Conservation (phyloP, 1,139 yeast genomes). For the Scheffersomyces segobiensis region DNA sequence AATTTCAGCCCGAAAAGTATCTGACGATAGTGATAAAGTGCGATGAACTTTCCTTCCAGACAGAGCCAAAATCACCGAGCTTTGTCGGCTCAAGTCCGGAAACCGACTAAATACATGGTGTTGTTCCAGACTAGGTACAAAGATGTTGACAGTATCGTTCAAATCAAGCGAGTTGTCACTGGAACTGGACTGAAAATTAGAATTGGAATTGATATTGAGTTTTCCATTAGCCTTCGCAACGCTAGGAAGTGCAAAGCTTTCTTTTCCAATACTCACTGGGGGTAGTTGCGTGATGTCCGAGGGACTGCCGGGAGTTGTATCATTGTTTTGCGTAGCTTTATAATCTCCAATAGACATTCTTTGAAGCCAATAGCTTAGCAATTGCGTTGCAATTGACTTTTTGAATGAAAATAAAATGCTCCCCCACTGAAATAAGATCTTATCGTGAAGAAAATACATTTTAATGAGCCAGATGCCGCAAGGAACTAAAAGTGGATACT, state of each 20-base stretch:
- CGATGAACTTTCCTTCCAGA: constrained; percentile 45
- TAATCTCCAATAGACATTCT: not conserved
- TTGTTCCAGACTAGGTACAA: not conserved
- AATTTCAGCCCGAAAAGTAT: not conserved
- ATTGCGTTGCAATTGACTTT: not conserved
- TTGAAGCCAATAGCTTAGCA: not conserved
- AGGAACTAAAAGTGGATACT: not conserved
- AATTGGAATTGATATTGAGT: not conserved
- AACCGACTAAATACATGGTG: not conserved
- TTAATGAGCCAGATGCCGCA: not conserved
- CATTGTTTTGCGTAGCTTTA: not conserved
- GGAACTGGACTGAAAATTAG: not conserved
- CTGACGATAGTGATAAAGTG: constrained; percentile 17
- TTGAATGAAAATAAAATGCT: not conserved
- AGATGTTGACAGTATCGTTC: not conserved
- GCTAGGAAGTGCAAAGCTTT: not conserved
- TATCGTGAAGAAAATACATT: not conserved
- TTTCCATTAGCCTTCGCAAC: not conserved
- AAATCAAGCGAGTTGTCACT: not conserved
- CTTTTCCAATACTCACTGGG: not conserved
- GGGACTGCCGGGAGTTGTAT: not conserved
- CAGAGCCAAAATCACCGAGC: constrained; percentile 42
- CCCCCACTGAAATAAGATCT: not conserved
- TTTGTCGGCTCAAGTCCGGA: constrained; percentile 16
- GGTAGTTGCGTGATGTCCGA: not conserved